Conservation (phyloP, 2,329 filamentous ascomycete genomes). For the Macrophomina phaseolina region DNA sequence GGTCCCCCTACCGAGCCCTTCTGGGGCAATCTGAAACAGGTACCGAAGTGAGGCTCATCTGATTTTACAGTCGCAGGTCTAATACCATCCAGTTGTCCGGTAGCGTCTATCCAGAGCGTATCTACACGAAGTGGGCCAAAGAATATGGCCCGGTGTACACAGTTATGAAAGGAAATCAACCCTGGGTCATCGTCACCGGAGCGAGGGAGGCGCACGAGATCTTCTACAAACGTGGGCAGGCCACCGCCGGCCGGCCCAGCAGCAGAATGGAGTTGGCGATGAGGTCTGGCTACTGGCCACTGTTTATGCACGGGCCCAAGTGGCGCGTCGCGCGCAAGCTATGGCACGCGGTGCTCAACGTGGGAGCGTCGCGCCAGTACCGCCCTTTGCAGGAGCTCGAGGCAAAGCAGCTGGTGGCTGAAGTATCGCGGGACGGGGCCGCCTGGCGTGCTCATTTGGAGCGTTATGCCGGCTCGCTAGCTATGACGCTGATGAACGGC, state of each 20-base stretch:
- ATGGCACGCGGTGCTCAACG: slow-evolving; percentile 24
- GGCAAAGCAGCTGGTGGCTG: slow-evolving; percentile 6
- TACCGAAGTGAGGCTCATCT: slow-evolving; percentile 1
- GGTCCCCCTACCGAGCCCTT: slow-evolving; percentile 59
- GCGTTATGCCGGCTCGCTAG: not conserved
- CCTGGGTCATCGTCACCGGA: slow-evolving; percentile 11
- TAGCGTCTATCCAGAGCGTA: slow-evolving; percentile 45
- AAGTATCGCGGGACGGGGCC: not conserved
- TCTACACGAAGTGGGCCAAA: slow-evolving; percentile 58
- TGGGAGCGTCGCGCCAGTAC: slow-evolving; percentile 24
- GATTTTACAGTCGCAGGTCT: not conserved
- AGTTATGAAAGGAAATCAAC: slow-evolving; percentile 53
- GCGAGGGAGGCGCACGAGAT: slow-evolving; percentile 6
- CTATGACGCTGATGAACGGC: slow-evolving; percentile 22
- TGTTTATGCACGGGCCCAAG: slow-evolving; percentile 6
- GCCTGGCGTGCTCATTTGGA: slow-evolving; percentile 2
- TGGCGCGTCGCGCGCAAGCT: slow-evolving; percentile 27
- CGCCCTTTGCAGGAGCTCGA: slow-evolving; percentile 25
- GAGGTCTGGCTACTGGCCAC: slow-evolving; percentile 3
- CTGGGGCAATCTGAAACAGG: slow-evolving; percentile 58
- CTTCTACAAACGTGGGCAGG: slow-evolving; percentile 2
- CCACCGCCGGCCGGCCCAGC: not conserved
- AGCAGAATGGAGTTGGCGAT: slow-evolving; percentile 4
- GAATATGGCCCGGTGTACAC: slow-evolving; percentile 60
- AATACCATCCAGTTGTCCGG: not conserved